Percentiles rank a stretch among this genome's conserved stretches.
Evolutionary conservation across 2,329 filamentous ascomycete species (phyloP).

Genomic region (Penicillium brasilianum): DNA sequence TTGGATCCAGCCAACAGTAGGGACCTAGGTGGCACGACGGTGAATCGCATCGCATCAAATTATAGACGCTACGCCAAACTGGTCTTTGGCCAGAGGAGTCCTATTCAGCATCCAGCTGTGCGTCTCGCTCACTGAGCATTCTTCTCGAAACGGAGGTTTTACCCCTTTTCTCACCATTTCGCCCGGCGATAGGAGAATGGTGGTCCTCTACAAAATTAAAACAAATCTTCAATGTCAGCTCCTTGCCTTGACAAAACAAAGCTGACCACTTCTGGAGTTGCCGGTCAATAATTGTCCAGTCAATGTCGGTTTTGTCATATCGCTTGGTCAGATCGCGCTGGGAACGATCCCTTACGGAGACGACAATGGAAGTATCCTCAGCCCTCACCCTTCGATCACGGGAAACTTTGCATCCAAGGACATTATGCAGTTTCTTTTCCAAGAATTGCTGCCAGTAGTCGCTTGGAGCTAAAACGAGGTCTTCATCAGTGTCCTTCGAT

Average conservation of each 20-base stretch:
- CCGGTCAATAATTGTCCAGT: conserved; percentile 37
- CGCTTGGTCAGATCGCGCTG: conserved; percentile 37
- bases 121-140: conserved; percentile 13
- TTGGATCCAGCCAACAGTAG: conserved; percentile 17
- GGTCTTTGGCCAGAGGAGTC: not conserved
- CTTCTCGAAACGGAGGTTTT: conserved; percentile 5
- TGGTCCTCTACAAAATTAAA: conserved; percentile 36
- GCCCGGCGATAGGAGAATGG: conserved; percentile 3
- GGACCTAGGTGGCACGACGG: conserved; percentile 12
- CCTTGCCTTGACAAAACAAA: conserved; percentile 36
- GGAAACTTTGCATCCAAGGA: conserved; percentile 15
- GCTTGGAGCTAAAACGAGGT: conserved; percentile 21
- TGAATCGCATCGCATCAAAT: conserved; percentile 13
- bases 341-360: conserved; percentile 34
- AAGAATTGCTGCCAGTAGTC: conserved; percentile 19
- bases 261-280: conserved; percentile 34
- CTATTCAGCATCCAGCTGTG: conserved; percentile 14
- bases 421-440: conserved; percentile 20
- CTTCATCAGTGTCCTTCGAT: conserved; percentile 23
- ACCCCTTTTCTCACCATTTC: conserved; percentile 11
- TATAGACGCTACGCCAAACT: conserved; percentile 12
- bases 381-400: conserved; percentile 11
- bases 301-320: conserved; percentile 35
- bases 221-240: conserved; percentile 35
- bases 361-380: conserved; percentile 22